These are phyloP conservation scores for Neofusicoccum kwambonambiense DNA, from an alignment of 2,329 filamentous ascomycete genomes.

Conservation along the genomic window DNA sequence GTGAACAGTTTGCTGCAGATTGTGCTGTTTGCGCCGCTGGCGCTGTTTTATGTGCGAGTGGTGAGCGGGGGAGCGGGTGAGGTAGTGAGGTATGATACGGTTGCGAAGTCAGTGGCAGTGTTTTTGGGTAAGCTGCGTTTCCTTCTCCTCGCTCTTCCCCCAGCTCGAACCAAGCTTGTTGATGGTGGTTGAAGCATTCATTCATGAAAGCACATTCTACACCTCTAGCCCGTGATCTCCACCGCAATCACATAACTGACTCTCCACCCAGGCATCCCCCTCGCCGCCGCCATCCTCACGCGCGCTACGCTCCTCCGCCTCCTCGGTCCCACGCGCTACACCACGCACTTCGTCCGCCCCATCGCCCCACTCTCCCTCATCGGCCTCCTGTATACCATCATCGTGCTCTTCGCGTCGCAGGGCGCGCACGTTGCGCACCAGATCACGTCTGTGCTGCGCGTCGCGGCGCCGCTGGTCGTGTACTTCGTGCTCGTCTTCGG, in stretches of 20 bases:
- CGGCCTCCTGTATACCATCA: conserved; percentile 81
- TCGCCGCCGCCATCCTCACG: conserved; percentile 76
- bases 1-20: conserved; percentile 51
- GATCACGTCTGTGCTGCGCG: conserved; percentile 77
- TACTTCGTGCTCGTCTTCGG: conserved; percentile 80
- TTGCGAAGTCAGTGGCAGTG: conserved; percentile 77
- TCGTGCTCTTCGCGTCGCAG: conserved; percentile 82
- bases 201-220: no score
- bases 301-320: conserved; percentile 56
- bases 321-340: conserved; percentile 61
- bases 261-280: conserved; percentile 59
- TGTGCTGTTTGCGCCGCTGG: conserved; percentile 48
- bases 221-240: no score
- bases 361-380: conserved; percentile 74
- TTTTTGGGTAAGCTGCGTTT: conserved; percentile 47
- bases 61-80: conserved; percentile 53
- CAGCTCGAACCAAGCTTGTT: no score
- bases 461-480: conserved; percentile 75
- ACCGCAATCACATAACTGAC: neutral
- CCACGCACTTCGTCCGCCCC: conserved; percentile 66
- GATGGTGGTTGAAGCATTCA: no score
- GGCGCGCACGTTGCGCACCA: conserved; percentile 75
- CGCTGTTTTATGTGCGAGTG: conserved; percentile 59
- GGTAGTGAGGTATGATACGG: conserved; percentile 59
- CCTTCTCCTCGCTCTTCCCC: neutral